Percentiles rank a stretch among this genome's conserved stretches.
phyloP scores from a whole-genome alignment of 1,284 basidiomycete genomes.

The Leccinum pseudoinsigne region DNA sequence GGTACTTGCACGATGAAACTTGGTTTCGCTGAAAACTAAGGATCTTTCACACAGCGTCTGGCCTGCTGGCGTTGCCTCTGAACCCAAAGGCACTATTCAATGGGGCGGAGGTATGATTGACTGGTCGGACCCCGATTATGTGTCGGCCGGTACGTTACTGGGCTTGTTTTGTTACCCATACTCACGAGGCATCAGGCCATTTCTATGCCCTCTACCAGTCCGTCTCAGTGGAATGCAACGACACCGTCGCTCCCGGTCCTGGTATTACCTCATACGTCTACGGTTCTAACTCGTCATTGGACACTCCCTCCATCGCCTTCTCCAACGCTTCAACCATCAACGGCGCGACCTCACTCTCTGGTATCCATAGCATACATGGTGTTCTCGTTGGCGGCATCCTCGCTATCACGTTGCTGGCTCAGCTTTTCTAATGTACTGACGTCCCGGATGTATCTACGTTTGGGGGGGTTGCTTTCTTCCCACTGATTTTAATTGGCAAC shows the following conservation, averaged over 20 bases:
- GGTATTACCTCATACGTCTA: slow-evolving; percentile 65
- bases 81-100: slow-evolving; percentile 64
- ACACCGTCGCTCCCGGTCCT: slow-evolving; percentile 41
- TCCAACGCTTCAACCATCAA: slow-evolving; percentile 56
- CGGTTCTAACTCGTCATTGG: slow-evolving; percentile 48
- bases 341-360: slow-evolving; percentile 27
- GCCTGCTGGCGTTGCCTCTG: slow-evolving; percentile 68
- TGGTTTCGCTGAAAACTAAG: slow-evolving; percentile 4
- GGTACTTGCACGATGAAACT: slow-evolving; percentile 37
- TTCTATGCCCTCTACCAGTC: slow-evolving; percentile 62
- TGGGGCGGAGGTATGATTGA: slow-evolving; percentile 81
- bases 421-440: slow-evolving; percentile 26
- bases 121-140: slow-evolving; percentile 76
- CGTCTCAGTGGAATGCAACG: slow-evolving; percentile 60
- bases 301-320: slow-evolving; percentile 51
- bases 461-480: neutral
- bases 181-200: slow-evolving; percentile 39
- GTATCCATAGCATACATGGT: slow-evolving; percentile 14
- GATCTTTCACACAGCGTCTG: slow-evolving; percentile 53
- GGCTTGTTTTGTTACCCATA: neutral
- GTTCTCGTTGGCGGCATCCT: slow-evolving; percentile 19
- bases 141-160: slow-evolving; percentile 45
- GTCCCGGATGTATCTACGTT: neutral
- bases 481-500: neutral
- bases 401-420: slow-evolving; percentile 23